A percentile compares a stretch with the other conserved stretches of the same genome.
phyloP scores from a whole-genome alignment of 495 filamentous ascomycete species.

The Opeltia flavorubescens region DNA sequence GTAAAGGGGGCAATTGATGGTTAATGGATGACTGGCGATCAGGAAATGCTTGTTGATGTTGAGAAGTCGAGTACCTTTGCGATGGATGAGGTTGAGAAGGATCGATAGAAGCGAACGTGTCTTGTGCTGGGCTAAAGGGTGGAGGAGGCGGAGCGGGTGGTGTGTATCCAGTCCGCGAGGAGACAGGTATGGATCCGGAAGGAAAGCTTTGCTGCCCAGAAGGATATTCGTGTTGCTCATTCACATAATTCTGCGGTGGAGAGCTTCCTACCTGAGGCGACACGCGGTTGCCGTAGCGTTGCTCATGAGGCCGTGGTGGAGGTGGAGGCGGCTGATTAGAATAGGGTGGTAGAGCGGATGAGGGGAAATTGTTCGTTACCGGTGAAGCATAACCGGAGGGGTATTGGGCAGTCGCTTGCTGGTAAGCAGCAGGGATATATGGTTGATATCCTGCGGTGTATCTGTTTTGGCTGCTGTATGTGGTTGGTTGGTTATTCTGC shows the following conservation, averaged over 20 bases:
- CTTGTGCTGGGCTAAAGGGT: slow-evolving; percentile 16
- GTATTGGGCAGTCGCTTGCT: slow-evolving; percentile 25
- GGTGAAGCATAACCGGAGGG: slow-evolving; percentile 11
- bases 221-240: slow-evolving; percentile 10
- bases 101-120: slow-evolving; percentile 11
- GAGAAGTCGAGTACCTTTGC: slow-evolving; percentile 7
- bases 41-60: slow-evolving; percentile 3
- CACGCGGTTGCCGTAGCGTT: slow-evolving; percentile 29
- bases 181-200: slow-evolving; percentile 5
- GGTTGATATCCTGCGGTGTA: slow-evolving; percentile 36
- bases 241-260: slow-evolving; percentile 7
- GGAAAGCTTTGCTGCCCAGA: slow-evolving; percentile 20
- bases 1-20: slow-evolving; percentile 9
- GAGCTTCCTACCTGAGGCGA: slow-evolving; percentile 16
- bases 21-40: slow-evolving; percentile 8
- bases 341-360: slow-evolving; percentile 23
- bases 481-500: slow-evolving; percentile 31
- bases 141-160: slow-evolving; percentile 20
- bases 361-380: slow-evolving; percentile 11
- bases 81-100: slow-evolving; percentile 2
- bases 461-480: slow-evolving; percentile 17
- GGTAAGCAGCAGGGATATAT: slow-evolving; percentile 62
- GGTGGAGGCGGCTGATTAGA: slow-evolving; percentile 30
- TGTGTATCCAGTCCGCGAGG: slow-evolving; percentile 10
- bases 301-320: slow-evolving; percentile 33